Percentiles rank a stretch among this genome's conserved stretches.
Evolutionary conservation across 2,329 filamentous ascomycete species (phyloP).

Genomic region (Colletotrichum sojae): DNA sequence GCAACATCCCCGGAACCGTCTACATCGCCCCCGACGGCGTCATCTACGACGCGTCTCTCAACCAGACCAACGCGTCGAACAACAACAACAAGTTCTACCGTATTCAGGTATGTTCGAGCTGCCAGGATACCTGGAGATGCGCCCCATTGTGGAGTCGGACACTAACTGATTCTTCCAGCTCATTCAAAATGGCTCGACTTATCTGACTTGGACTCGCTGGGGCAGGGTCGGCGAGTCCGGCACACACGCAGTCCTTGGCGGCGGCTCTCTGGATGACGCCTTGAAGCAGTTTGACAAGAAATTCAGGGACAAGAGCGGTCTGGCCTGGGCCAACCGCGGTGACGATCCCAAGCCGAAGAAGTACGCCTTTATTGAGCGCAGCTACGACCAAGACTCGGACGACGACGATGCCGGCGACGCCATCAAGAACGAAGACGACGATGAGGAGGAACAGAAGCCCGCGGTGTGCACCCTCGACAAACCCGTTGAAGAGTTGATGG

Average conservation of each 20-base stretch:
- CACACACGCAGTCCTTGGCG: slow-evolving; percentile 60
- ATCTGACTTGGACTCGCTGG: slow-evolving; percentile 82
- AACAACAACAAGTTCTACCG: slow-evolving; percentile 92
- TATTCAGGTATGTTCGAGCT: slow-evolving; percentile 68
- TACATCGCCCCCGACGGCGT: slow-evolving; percentile 76
- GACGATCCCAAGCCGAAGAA: slow-evolving; percentile 74
- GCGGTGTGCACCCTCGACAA: slow-evolving; percentile 70
- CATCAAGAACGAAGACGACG: slow-evolving; percentile 47
- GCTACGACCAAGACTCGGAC: slow-evolving; percentile 80
- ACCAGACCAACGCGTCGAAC: slow-evolving; percentile 78
- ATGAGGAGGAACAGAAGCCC: slow-evolving; percentile 46
- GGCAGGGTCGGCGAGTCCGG: slow-evolving; percentile 79
- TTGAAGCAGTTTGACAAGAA: slow-evolving; percentile 70
- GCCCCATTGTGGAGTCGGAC: neutral
- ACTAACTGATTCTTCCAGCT: slow-evolving; percentile 32
- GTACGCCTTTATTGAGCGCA: slow-evolving; percentile 86
- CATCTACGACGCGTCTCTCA: slow-evolving; percentile 85
- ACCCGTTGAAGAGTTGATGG: slow-evolving; percentile 78
- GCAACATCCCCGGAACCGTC: slow-evolving; percentile 62
- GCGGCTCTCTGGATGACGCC: slow-evolving; percentile 59
- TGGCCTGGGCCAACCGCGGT: slow-evolving; percentile 67
- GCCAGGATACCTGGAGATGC: neutral
- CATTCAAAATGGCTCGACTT: slow-evolving; percentile 49
- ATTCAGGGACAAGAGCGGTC: slow-evolving; percentile 74
- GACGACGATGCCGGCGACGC: slow-evolving; percentile 45